Base-by-base conservation (phyloP, 176 grass and related monocot species). In the Phoenix roebelenii region DNA sequence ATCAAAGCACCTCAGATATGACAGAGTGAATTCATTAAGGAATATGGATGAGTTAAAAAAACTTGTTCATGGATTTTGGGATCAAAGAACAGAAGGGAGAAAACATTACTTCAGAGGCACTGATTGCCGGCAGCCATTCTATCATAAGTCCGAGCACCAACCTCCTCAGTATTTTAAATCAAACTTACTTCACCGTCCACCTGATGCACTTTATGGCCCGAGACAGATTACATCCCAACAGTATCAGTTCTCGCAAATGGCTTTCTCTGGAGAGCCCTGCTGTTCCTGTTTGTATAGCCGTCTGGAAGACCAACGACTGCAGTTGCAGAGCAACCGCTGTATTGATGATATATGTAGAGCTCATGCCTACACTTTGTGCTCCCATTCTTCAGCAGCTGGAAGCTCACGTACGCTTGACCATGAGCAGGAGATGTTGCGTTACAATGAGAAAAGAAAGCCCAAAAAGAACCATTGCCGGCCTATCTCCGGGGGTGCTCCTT, bases 41-140 rank as follows among this genome's bases (percentile, higher is more conserved):
- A 98, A 85, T 82, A 76, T 98, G 74, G 87, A 89, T 71, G 88
- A 70, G 15, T 66, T 92, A 51, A 88, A 84, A 73, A 79, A 85
- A 54, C 79, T 78, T 51, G 64, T 89, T 39, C 79, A 52, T 58
- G 80, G 60, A 60, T 78, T 83, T 58, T 92, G 66, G 25, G 88
- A 69, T 65, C 59, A 74, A 60, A 82, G 64, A 64, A 17, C 32
- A 2, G 54, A 51, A 16, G 75, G 67, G 22, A 71, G 54, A 76
- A 87, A 55, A 9, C 72, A 71, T 57, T 60, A 64, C 16, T 60
- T 52, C 12, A 79, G 65, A 73, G 77, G 57, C 23, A 26, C 57
- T 19, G 64, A 79, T 57, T 68, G 75, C 57, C 63, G 49, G 48
- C 82, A 74, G 60, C 73, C 77, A 55, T 51, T 65, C 18, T 58